Conservation (phyloP, 139 green algal genomes). For the Marvania coccoides region DNA sequence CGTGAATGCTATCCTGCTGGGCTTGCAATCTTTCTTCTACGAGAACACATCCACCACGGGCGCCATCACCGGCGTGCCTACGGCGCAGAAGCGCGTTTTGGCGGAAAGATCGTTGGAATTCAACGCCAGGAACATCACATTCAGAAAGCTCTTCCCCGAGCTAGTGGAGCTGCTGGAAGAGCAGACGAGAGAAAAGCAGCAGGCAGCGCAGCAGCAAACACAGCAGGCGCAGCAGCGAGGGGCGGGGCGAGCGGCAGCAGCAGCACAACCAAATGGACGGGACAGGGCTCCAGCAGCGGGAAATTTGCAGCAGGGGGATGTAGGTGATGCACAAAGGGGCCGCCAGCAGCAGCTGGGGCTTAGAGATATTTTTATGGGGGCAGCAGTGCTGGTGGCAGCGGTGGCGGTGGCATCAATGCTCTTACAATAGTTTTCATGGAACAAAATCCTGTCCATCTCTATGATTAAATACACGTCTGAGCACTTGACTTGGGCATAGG, state of each 20-base stretch:
- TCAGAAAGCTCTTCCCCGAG: slow-evolving; percentile 75
- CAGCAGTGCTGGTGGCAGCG: slow-evolving; percentile 1
- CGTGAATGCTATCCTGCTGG: slow-evolving; percentile 59
- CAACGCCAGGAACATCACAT: slow-evolving; percentile 58
- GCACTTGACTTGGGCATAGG: too few species aligned
- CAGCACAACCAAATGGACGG: background rate
- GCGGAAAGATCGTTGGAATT: slow-evolving; percentile 52
- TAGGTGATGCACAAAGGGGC: background rate
- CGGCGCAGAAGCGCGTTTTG: slow-evolving; percentile 38
- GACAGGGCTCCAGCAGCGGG: background rate
- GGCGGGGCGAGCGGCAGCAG: background rate
- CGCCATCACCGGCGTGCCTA: slow-evolving; percentile 29
- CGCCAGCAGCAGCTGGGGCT: background rate
- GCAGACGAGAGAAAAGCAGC: slow-evolving; percentile 5
- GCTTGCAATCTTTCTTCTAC: slow-evolving; percentile 48
- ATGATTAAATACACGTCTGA: background rate
- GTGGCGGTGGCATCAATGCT: slow-evolving; percentile 4
- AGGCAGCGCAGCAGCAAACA: background rate
- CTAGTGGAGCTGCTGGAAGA: slow-evolving; percentile 41
- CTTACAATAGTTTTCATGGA: background rate
- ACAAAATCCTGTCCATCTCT: background rate
- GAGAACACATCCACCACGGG: slow-evolving; percentile 50
- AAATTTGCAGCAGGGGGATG: background rate
- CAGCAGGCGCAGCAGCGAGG: background rate
- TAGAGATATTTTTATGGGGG: background rate